Evolutionary conservation across 2,329 filamentous ascomycete species (phyloP), one percentile per base, ranked within the genome.

Genomic region (Chaetomiaceae sp.): DNA sequence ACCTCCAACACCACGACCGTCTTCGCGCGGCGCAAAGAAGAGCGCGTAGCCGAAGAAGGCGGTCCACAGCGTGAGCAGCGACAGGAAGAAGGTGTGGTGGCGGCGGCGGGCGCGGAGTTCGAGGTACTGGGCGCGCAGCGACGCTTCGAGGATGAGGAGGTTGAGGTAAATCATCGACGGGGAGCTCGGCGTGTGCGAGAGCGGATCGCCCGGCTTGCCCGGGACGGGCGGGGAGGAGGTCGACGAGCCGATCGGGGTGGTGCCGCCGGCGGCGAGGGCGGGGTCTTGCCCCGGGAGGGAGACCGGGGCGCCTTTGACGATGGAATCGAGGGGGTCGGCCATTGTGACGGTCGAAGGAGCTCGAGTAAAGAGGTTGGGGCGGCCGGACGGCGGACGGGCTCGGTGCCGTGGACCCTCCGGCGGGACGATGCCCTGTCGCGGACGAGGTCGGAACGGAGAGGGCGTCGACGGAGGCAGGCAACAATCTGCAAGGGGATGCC

Each of bases 111-210:
- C 88, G 55, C 92, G 88, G 40, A 97, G 80, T 58, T 91, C 89
- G 53, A 99, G 84, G 71, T 95, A 97, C 65, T 99, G 94, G 22
- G 90, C 86, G 60, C 94, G 89, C 33, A 99, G 78, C 5, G 91
- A 96, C 45, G 90, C 91, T 71, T 99, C 94, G 70, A 99, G 88
- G 64, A 99, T 95, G 55, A 99, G 82, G 22, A 99, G 86, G 72
- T 99, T 99, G 65, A 99, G 84, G 74, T 99, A 99, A 67, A 99
- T 96, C 77, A 96, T 94, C 51, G 90, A 89, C 42, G 91, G 91
- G 15, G 89, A 90, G 66, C 88, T 92, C n/a, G 91, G 91, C 15
- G 92, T 83, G 57, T 86, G 84, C 63, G 84, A 85, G 58, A 92
- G 81, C 25, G 90, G 89, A 68, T 95, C 90, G 66, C 74, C 73